Evolutionary conservation across 768 basidiomycete species (phyloP), one percentile per base, ranked within the genome.

Genomic region (Pleurotus tuber-regium): DNA sequence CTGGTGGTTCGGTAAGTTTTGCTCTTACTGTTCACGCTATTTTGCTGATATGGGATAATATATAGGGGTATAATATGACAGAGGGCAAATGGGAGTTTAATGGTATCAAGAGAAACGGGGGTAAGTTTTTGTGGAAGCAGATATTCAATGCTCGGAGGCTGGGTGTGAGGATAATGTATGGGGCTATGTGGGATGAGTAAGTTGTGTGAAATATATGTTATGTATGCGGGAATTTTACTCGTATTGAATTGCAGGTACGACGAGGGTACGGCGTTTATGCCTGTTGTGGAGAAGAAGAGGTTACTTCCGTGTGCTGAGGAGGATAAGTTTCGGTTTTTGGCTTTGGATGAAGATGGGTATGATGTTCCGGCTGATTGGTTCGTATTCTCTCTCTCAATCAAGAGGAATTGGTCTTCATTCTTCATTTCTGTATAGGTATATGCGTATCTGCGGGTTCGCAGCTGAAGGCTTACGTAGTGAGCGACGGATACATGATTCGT

Each of bases 111-210:
- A 75, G 91, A 3, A 75, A 83, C 18, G 87, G 88, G 2, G 91
- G 91, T 1, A 76, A 74, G 24, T 92, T 92, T 65, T 62, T 93
- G 41, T 93, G 89, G 87, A 74, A 80, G 51, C 89, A 92, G 63
- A 70, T 92, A 4, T 80, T 76, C 70, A 85, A 91, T 59, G 84
- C 82, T 10, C 78, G 76, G 23, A 70, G 75, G 39, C 76, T 77
- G 24, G 82, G 86, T 24, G 82, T 78, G 5, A 77, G 80, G 16
- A 84, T 70, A 5, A 78, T 91, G 48, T 92, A 92, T 55, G 85
- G 86, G 19, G 88, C 89, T 5, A 92, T 91, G 89, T 92, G 90
- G 88, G 90, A 92, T 59, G 90, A 91, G 84, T 81, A 53, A 61
- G 76, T 68, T 4, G 42, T 56, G 23, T 23, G 23, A 10, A 28